Evolutionary conservation across 345 rosid genomes (phyloP), one percentile per base, ranked within the genome.

Genomic region (Citrus glauca): DNA sequence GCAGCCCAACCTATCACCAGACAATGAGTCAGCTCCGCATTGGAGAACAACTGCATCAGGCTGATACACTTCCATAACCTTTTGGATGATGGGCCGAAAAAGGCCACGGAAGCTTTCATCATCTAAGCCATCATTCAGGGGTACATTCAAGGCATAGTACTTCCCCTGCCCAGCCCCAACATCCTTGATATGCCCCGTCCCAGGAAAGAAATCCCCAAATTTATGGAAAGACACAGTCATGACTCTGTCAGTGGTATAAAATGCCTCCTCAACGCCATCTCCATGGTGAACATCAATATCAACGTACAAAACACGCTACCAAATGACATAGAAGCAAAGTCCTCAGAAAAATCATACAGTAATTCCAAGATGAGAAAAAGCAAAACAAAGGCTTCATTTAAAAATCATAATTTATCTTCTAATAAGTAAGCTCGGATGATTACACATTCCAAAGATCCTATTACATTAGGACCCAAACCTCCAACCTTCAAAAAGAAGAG

Each of bases 31-130:
- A 82, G 99, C 99, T 74, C 99, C 99, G 74, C 98, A 96, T 80
- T 96, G 99, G 72, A 96, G 97, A 89, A 96, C 99, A 80, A 96
- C 98, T 1, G 98, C 99, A 87, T 92, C 99, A 1, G 99, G 99
- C 78, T 92, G 93, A 87, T 96, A 96, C 38, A 94, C 89, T 77
- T 96, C 98, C 99, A 96, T 94, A 60, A 96, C 99, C 80, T 94
- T 96, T 74, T 85, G 89, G 70, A 96, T 87, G 69, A 96, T 84
- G 40, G 99, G 98, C 73, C 89, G 91, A 81, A 96, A 94, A 81
- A 96, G 85, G 42, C 91, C 84, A 17, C 89, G 91, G 69, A 96
- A 96, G 86, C 91, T 89, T 14, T 89, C 91, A 70, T 96, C 99
- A 79, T 96, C 98, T 88, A 91, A 66, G 56, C 98, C 99, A 82